Percentiles rank a stretch among this genome's conserved stretches.
These are phyloP conservation scores for Clonostachys solani DNA, from an alignment of 2,329 filamentous ascomycete genomes.

Conservation along the genomic window DNA sequence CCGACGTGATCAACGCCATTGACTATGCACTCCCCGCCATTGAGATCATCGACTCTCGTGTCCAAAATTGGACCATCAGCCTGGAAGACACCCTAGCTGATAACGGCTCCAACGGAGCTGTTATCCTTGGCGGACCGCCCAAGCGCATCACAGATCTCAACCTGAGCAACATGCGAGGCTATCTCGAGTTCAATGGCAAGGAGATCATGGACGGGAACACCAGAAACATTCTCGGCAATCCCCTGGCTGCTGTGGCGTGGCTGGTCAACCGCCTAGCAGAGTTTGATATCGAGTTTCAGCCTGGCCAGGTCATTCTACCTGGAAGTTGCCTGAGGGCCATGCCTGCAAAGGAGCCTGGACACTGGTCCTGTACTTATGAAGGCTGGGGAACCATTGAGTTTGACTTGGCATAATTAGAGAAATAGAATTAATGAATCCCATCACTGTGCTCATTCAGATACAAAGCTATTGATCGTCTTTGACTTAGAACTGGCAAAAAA, in stretches of 20 bases:
- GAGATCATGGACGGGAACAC: conserved; percentile 17
- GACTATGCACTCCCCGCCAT: conserved; percentile 19
- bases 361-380: conserved; percentile 14
- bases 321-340: conserved; percentile 15
- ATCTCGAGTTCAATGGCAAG: conserved; percentile 12
- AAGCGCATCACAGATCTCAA: conserved; percentile 12
- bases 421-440: background rate
- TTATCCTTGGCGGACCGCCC: conserved; percentile 17
- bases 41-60: conserved; percentile 17
- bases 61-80: conserved; percentile 15
- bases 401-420: conserved; percentile 8
- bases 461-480: too few relatives aligned
- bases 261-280: conserved; percentile 13
- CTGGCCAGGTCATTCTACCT: conserved; percentile 15
- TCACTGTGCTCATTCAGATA: background rate
- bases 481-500: too few relatives aligned
- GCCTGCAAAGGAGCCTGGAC: conserved; percentile 11
- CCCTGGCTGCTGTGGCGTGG: conserved; percentile 14
- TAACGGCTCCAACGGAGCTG: conserved; percentile 13
- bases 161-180: conserved; percentile 12
- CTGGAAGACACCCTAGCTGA: conserved; percentile 17
- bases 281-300: conserved; percentile 12
- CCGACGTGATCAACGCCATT: conserved; percentile 17
- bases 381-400: conserved; percentile 16
- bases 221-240: conserved; percentile 15